phyloP scores from a whole-genome alignment of 805 yeast species.

The Barnettozyma salicaria region DNA sequence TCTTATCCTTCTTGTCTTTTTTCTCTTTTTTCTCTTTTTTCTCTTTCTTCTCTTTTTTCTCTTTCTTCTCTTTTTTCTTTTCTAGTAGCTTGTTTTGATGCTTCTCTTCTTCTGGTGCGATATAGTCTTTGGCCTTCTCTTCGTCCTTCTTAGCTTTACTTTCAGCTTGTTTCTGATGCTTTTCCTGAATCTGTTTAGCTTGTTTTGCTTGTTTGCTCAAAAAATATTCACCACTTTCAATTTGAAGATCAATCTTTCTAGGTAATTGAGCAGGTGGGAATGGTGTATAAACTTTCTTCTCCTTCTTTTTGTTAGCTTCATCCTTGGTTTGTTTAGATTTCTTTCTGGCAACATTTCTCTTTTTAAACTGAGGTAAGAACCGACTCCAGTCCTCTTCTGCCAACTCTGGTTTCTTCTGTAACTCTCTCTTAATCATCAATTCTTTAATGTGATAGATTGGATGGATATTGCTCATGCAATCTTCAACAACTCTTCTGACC shows the following conservation, averaged over 20 bases:
- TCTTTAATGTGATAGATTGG: constrained; percentile 98
- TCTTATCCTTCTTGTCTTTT: constrained; percentile 25
- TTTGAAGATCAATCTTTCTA: constrained; percentile 93
- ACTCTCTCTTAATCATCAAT: constrained; percentile 93
- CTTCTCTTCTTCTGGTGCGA: constrained; percentile 76
- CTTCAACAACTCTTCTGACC: constrained; percentile 90
- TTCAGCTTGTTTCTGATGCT: constrained; percentile 72
- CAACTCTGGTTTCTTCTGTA: constrained; percentile 90
- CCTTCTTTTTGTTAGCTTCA: constrained; percentile 37
- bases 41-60: constrained; percentile 25
- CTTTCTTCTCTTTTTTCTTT: constrained; percentile 28
- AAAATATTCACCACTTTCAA: constrained; percentile 98
- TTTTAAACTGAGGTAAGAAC: constrained; percentile 93
- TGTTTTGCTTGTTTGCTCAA: constrained; percentile 81
- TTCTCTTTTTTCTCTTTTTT: constrained; percentile 27
- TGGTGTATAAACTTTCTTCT: constrained; percentile 84
- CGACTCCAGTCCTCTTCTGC: constrained; percentile 96
- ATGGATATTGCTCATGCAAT: constrained; percentile 93
- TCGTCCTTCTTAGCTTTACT: constrained; percentile 56
- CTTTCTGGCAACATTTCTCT: constrained; percentile 92
- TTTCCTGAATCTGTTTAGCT: constrained; percentile 61
- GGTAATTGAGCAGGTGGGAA: constrained; percentile 98
- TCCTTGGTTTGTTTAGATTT: constrained; percentile 63
- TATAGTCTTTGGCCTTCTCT: constrained; percentile 72
- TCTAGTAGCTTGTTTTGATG: constrained; percentile 40